A percentile compares a stretch with the other conserved stretches of the same genome.
Evolutionary conservation across 495 filamentous ascomycete species (phyloP).

Genomic region (Lineolata rhizophorae): DNA sequence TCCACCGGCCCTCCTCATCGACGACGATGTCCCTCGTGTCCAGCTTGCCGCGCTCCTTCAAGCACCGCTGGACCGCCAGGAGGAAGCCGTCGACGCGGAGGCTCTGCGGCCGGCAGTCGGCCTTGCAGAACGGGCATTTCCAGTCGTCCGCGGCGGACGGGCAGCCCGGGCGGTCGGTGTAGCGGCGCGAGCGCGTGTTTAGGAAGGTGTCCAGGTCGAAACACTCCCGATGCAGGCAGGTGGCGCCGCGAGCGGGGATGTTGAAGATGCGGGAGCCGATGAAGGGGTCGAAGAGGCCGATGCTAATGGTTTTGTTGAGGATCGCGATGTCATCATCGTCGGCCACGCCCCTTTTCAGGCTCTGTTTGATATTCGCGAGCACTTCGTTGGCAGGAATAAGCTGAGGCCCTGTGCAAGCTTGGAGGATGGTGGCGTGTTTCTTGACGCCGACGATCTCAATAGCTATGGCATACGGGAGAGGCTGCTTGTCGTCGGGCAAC

Average conservation of each 20-base stretch:
- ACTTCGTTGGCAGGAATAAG: slow-evolving; percentile 18
- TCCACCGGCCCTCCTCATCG: slow-evolving; percentile 18
- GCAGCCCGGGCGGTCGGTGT: slow-evolving; percentile 27
- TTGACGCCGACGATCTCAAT: slow-evolving; percentile 18
- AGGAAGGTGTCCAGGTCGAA: slow-evolving; percentile 78
- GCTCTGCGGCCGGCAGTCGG: slow-evolving; percentile 47
- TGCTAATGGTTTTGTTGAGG: slow-evolving; percentile 35
- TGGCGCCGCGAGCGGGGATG: slow-evolving; percentile 40
- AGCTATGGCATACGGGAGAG: slow-evolving; percentile 28
- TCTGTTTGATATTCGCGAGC: slow-evolving; percentile 26
- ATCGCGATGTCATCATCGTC: slow-evolving; percentile 50
- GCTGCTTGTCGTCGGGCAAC: slow-evolving; percentile 15
- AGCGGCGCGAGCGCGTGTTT: slow-evolving; percentile 29
- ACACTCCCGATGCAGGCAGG: slow-evolving; percentile 53
- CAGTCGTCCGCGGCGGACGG: slow-evolving; percentile 36
- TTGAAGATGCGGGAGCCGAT: slow-evolving; percentile 38
- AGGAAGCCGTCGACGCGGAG: slow-evolving; percentile 54
- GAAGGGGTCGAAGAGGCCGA: slow-evolving; percentile 62
- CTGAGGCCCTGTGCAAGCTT: slow-evolving; percentile 16
- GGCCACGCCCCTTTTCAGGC: slow-evolving; percentile 27
- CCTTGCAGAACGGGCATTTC: slow-evolving; percentile 60
- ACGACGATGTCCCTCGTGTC: slow-evolving; percentile 18
- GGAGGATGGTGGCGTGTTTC: slow-evolving; percentile 16
- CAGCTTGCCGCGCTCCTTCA: slow-evolving; percentile 10
- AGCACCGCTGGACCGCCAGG: slow-evolving; percentile 24